Percentiles rank a stretch among this genome's conserved stretches.
Evolutionary conservation across 2,329 filamentous ascomycete species (phyloP).

Genomic region (Escovopsis weberi): DNA sequence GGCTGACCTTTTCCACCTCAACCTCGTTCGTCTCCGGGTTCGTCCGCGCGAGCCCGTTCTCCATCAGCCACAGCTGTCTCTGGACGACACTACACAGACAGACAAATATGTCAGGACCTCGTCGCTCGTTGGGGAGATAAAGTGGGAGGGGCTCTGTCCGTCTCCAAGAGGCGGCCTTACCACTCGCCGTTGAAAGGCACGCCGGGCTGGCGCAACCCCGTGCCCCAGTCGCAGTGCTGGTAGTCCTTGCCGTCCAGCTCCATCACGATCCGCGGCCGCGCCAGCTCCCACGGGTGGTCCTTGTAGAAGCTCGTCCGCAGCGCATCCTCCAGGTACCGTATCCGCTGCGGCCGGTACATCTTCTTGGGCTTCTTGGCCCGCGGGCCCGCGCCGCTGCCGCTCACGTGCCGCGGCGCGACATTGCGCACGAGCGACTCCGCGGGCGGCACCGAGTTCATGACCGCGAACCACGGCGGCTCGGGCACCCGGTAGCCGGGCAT

Average conservation of each 20-base stretch:
- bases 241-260: slow-evolving; percentile 77
- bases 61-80: slow-evolving; percentile 75
- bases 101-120: slow-evolving; percentile 7
- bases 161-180: slow-evolving; percentile 30
- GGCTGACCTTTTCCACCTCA: slow-evolving; percentile 32
- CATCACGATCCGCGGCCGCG: slow-evolving; percentile 69
- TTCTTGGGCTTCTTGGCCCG: slow-evolving; percentile 46
- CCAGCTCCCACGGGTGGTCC: slow-evolving; percentile 96
- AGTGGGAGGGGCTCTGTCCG: not conserved
- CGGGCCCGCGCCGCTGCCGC: slow-evolving; percentile 18
- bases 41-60: slow-evolving; percentile 24
- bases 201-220: slow-evolving; percentile 54
- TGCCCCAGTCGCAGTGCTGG: slow-evolving; percentile 66
- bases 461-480: slow-evolving; percentile 34
- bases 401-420: slow-evolving; percentile 31
- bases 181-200: slow-evolving; percentile 73
- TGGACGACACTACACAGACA: slow-evolving; percentile 61
- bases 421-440: slow-evolving; percentile 42
- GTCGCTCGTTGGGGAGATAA: not conserved
- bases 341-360: slow-evolving; percentile 64
- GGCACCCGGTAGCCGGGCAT: slow-evolving; percentile 19
- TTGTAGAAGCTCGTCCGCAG: slow-evolving; percentile 72
- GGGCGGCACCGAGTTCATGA: slow-evolving; percentile 39
- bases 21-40: no score
- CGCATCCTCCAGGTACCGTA: slow-evolving; percentile 71